Evolutionary conservation across 176 grass and related monocot genomes (phyloP).

Genomic region (Lolium rigidum): DNA sequence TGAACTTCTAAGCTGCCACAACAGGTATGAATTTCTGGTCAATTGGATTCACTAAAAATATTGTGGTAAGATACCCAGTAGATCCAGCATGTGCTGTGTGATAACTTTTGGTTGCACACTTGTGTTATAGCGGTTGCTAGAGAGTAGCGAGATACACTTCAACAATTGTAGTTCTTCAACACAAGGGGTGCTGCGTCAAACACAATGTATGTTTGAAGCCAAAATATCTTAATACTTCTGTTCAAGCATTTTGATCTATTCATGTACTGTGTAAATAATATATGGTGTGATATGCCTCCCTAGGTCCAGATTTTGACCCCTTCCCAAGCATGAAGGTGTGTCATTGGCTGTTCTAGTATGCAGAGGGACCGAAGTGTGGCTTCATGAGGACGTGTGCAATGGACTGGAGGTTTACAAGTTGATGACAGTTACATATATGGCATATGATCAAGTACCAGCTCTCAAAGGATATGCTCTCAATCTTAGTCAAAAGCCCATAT

Average conservation of each 20-base stretch:
- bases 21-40: neutral
- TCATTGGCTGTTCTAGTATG: neutral
- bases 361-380: neutral
- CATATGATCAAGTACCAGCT: neutral
- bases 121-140: neutral
- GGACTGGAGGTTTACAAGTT: neutral
- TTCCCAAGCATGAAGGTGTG: neutral
- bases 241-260: neutral
- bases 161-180: neutral
- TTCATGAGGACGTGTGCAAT: neutral
- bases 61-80: neutral
- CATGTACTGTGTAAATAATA: neutral
- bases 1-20: neutral
- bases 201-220: neutral
- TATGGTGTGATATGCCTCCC: slow-evolving; percentile 11
- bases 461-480: neutral
- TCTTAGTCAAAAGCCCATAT: neutral
- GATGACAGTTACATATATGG: neutral
- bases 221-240: neutral
- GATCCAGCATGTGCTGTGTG: neutral
- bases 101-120: slow-evolving; percentile 2
- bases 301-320: neutral
- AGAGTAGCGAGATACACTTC: neutral
- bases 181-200: neutral
- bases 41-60: neutral